Conservation (phyloP, 73 alveolate genomes). For the Paramecium tetraurelia region DNA sequence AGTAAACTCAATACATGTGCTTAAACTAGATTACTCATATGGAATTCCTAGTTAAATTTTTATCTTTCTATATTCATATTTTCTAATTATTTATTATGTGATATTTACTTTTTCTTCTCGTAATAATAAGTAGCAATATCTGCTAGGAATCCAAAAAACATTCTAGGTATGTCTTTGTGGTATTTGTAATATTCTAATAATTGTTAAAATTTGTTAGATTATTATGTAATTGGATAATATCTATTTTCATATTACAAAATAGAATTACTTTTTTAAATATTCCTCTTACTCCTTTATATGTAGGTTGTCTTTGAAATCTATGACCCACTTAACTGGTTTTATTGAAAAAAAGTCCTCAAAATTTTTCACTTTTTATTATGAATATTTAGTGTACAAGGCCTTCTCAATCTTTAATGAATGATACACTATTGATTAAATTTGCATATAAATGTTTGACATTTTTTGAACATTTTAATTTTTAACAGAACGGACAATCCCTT, state of each 20-base stretch:
- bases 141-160: constrained; percentile 42
- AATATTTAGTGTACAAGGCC: constrained; percentile 53
- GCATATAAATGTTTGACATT: neutral
- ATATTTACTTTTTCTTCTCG: constrained; percentile 40
- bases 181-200: constrained; percentile 59
- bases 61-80: neutral
- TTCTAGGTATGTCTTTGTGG: constrained; percentile 63
- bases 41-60: neutral
- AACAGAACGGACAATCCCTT: constrained; percentile 23
- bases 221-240: constrained; percentile 1
- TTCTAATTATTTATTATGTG: neutral
- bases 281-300: constrained; percentile 46
- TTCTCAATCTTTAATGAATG: constrained; percentile 14
- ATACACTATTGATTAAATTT: constrained; percentile 1
- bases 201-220: neutral
- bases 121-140: constrained; percentile 15
- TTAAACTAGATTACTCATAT: neutral
- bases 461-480: neutral
- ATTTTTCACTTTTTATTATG: constrained; percentile 24
- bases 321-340: constrained; percentile 44
- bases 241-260: neutral
- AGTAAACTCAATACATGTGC: neutral
- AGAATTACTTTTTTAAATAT: constrained; percentile 36
- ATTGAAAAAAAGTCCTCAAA: constrained; percentile 2
- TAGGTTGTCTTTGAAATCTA: constrained; percentile 23